phyloP scores from a whole-genome alignment of 768 basidiomycete genomes.

The Termitomyces sp. region DNA sequence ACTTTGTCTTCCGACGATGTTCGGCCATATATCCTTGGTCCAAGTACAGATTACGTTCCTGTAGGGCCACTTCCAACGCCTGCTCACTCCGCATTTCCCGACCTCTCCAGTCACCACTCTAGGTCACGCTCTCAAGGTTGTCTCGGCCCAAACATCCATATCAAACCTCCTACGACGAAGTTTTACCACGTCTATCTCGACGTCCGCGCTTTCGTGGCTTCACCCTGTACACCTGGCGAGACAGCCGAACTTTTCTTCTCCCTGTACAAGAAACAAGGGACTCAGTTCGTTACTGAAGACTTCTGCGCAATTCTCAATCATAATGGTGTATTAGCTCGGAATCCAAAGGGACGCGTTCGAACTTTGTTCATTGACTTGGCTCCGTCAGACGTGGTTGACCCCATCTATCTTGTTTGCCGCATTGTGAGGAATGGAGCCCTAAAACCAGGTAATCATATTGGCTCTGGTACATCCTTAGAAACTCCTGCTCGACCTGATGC shows the following conservation, averaged over 20 bases:
- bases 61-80: constrained; percentile 50
- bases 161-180: constrained; percentile 47
- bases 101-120: constrained; percentile 34
- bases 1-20: constrained; percentile 44
- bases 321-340: constrained; percentile 81
- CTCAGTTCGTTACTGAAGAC: constrained; percentile 90
- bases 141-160: constrained; percentile 21
- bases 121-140: constrained; percentile 34
- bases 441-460: constrained; percentile 60
- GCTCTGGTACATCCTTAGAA: constrained; percentile 46
- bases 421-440: constrained; percentile 86
- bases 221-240: constrained; percentile 86
- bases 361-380: constrained; percentile 92
- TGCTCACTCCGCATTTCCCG: constrained; percentile 70
- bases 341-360: constrained; percentile 69
- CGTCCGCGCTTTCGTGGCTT: constrained; percentile 87
- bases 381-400: constrained; percentile 76
- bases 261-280: constrained; percentile 79
- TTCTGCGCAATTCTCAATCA: constrained; percentile 88
- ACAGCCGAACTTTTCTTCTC: constrained; percentile 93
- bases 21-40: constrained; percentile 35
- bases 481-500: constrained; percentile 35
- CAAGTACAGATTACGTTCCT: constrained; percentile 42
- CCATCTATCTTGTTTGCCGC: constrained; percentile 85
- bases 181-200: constrained; percentile 93